A percentile compares a stretch with the other conserved stretches of the same genome.
These are phyloP conservation scores for Naganishia sp. DNA, from an alignment of 1,284 basidiomycete species.

Conservation along the genomic window DNA sequence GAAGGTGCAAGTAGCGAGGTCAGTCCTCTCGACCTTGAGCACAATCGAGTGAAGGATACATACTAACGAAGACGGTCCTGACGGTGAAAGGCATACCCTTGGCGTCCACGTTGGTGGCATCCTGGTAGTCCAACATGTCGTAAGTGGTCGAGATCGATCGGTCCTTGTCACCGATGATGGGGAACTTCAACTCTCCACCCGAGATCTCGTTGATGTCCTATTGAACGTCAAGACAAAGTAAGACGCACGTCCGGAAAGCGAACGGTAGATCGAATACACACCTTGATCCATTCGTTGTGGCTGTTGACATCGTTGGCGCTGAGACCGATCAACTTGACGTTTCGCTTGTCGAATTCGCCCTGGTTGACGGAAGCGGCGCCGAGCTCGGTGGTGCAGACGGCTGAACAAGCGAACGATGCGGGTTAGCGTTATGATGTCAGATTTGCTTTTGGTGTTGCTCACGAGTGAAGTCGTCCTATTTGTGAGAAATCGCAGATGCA, in stretches of 20 bases:
- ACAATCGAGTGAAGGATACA: constrained; percentile 30
- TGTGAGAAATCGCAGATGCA: not conserved
- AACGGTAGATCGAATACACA: not conserved
- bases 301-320: constrained; percentile 86
- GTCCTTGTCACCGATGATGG: constrained; percentile 92
- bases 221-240: not conserved
- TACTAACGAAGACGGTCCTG: constrained; percentile 83
- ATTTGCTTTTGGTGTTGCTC: not conserved
- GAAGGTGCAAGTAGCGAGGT: not conserved
- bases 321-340: constrained; percentile 88
- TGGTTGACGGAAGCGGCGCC: constrained; percentile 86
- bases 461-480: constrained; percentile 33
- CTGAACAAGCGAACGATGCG: constrained; percentile 51
- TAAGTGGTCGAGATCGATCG: constrained; percentile 73
- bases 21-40: not conserved
- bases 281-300: constrained; percentile 82
- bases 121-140: constrained; percentile 88
- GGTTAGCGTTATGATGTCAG: constrained; percentile 9
- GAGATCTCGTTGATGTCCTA: constrained; percentile 77
- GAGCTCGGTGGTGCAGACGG: constrained; percentile 91
- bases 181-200: constrained; percentile 67
- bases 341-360: constrained; percentile 80
- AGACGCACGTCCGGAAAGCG: not conserved
- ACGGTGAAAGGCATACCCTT: constrained; percentile 73
- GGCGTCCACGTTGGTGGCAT: constrained; percentile 82